Evolutionary conservation across 1,284 basidiomycete genomes (phyloP).

Genomic region (Microbotryum saponariae): DNA sequence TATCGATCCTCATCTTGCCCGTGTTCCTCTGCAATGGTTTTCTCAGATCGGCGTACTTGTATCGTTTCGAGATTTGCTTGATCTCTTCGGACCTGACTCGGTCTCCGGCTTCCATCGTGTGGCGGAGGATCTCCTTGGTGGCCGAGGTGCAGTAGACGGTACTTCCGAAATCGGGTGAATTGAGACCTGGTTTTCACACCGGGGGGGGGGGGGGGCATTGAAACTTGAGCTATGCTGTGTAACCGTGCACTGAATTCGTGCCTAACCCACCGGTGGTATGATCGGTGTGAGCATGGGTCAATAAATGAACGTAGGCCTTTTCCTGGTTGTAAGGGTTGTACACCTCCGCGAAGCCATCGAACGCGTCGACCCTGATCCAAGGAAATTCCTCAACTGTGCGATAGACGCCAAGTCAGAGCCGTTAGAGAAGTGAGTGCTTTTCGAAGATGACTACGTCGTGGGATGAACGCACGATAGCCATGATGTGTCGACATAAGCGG

Average conservation of each 20-base stretch:
- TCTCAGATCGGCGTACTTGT: conserved; percentile 24
- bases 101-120: conserved; percentile 17
- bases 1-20: conserved; percentile 14
- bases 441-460: neutral
- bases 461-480: conserved; percentile 8
- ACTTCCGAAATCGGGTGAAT: conserved; percentile 22
- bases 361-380: conserved; percentile 28
- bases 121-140: conserved; percentile 20
- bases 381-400: conserved; percentile 18
- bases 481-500: conserved; percentile 22
- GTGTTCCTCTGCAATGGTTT: conserved; percentile 5
- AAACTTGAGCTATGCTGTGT: neutral
- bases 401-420: neutral
- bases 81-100: conserved; percentile 20
- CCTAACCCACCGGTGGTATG: conserved; percentile 23
- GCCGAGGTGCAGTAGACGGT: conserved; percentile 15
- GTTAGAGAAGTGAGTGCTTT: neutral
- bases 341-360: conserved; percentile 9
- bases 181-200: conserved; percentile 13
- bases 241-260: neutral
- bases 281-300: conserved; percentile 35
- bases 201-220: neutral
- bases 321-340: conserved; percentile 9
- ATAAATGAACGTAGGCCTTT: conserved; percentile 23
- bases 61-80: neutral